These are phyloP conservation scores for Neurospora hispaniola DNA, from an alignment of 495 filamentous ascomycete species.

Conservation along the genomic window DNA sequence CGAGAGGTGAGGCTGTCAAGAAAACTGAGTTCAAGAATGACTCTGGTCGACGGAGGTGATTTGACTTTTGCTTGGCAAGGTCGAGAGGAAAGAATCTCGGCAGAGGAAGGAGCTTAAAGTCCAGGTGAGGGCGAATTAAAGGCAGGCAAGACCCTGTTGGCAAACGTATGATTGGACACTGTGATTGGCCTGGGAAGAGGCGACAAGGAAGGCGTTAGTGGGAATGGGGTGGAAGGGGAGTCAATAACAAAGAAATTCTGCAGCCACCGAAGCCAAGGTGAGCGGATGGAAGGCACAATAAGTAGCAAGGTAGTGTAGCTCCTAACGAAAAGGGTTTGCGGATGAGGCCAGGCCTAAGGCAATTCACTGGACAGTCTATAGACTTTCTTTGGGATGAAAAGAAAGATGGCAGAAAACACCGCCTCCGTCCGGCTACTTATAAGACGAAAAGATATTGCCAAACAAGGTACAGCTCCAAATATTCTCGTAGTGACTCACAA, in stretches of 20 bases:
- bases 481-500: neutral
- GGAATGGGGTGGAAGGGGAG: neutral
- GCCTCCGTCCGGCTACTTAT: neutral
- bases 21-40: neutral
- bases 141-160: neutral
- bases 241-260: slow-evolving; percentile 6
- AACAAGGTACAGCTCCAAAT: neutral
- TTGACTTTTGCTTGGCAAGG: neutral
- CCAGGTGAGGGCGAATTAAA: neutral
- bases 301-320: neutral
- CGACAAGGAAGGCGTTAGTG: neutral
- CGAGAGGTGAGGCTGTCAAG: neutral
- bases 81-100: neutral
- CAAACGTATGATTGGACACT: neutral
- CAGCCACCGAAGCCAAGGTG: neutral
- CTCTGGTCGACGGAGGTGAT: neutral
- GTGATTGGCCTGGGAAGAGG: neutral
- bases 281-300: neutral
- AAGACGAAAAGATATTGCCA: neutral
- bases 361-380: neutral
- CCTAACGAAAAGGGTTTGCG: neutral
- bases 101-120: neutral
- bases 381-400: neutral
- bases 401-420: neutral
- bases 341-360: neutral